A percentile compares a stretch with the other conserved stretches of the same genome.
phyloP scores from a whole-genome alignment of 2,329 filamentous ascomycete genomes.

The Thielaviopsis ethacetica region DNA sequence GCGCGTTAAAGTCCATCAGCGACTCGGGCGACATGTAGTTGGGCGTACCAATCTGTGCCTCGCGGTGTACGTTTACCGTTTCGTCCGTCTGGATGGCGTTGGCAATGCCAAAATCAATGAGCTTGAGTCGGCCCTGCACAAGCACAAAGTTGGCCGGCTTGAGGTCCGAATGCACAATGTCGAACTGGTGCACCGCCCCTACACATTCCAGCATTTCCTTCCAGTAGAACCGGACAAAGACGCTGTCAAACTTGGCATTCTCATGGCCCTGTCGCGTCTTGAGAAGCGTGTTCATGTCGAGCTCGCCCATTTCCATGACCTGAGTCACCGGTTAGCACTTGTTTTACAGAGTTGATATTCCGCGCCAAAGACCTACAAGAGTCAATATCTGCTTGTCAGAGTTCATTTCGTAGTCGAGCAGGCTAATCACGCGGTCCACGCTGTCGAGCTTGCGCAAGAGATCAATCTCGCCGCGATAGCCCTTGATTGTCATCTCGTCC shows the following conservation, averaged over 20 bases:
- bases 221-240: conserved; percentile 96
- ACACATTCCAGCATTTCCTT: conserved; percentile 98
- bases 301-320: conserved; percentile 96
- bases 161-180: conserved; percentile 91
- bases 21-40: conserved; percentile 99
- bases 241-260: conserved; percentile 63
- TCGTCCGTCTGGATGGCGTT: conserved; percentile 92
- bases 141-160: conserved; percentile 96
- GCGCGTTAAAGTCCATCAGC: conserved; percentile 69
- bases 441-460: conserved; percentile 65
- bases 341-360: not conserved
- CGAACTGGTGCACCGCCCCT: conserved; percentile 68
- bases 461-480: conserved; percentile 92
- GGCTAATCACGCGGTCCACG: conserved; percentile 75
- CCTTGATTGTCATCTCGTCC: conserved; percentile 66
- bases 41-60: conserved; percentile 86
- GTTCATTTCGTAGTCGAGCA: conserved; percentile 90
- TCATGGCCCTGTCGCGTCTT: conserved; percentile 55
- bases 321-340: conserved; percentile 18
- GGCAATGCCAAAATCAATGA: conserved; percentile 97
- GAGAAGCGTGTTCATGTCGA: conserved; percentile 78
- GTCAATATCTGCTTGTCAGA: conserved; percentile 77
- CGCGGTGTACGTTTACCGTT: conserved; percentile 93
- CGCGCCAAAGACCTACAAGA: conserved; percentile 40
- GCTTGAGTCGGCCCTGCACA: conserved; percentile 75